Conservation (phyloP, 2,329 filamentous ascomycete species). For the Pestalotiopsis sp. region DNA sequence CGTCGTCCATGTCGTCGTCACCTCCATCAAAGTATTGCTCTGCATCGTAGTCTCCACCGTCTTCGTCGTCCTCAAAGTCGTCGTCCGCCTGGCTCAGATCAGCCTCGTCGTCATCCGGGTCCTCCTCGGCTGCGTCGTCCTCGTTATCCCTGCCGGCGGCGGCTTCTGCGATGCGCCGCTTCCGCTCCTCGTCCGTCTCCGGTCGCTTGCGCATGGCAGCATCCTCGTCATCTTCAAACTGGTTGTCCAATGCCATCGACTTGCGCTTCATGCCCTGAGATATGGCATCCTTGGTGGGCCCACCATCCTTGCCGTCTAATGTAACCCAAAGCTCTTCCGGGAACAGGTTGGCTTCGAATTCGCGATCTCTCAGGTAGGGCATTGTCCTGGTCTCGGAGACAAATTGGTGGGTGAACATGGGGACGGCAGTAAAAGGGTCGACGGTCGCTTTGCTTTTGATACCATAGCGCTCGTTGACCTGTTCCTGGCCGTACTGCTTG, state of each 20-base stretch:
- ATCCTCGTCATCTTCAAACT: slow-evolving; percentile 27
- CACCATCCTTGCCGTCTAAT: slow-evolving; percentile 49
- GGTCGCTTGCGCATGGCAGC: slow-evolving; percentile 22
- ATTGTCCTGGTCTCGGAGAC: slow-evolving; percentile 53
- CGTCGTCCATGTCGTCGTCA: slow-evolving; percentile 55
- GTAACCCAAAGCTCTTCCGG: slow-evolving; percentile 59
- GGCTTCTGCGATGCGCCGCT: slow-evolving; percentile 33
- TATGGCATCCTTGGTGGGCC: slow-evolving; percentile 33
- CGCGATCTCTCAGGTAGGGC: slow-evolving; percentile 54
- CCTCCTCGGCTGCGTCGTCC: slow-evolving; percentile 31
- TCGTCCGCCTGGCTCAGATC: slow-evolving; percentile 42
- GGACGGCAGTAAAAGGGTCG: slow-evolving; percentile 61
- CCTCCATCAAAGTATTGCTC: slow-evolving; percentile 64
- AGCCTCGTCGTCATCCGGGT: slow-evolving; percentile 37
- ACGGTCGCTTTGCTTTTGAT: slow-evolving; percentile 57
- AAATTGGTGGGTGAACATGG: slow-evolving; percentile 61
- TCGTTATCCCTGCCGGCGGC: slow-evolving; percentile 28
- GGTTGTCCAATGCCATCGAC: slow-evolving; percentile 50
- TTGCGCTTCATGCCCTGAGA: slow-evolving; percentile 40
- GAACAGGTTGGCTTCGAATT: slow-evolving; percentile 55
- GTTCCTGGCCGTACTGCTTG: slow-evolving; percentile 57
- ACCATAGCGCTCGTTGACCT: slow-evolving; percentile 60
- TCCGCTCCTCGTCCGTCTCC: slow-evolving; percentile 37
- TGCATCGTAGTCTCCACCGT: slow-evolving; percentile 64
- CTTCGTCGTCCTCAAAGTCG: slow-evolving; percentile 57